phyloP scores from a whole-genome alignment of 2,329 filamentous ascomycete genomes.

The Ophiobolus disseminans region DNA sequence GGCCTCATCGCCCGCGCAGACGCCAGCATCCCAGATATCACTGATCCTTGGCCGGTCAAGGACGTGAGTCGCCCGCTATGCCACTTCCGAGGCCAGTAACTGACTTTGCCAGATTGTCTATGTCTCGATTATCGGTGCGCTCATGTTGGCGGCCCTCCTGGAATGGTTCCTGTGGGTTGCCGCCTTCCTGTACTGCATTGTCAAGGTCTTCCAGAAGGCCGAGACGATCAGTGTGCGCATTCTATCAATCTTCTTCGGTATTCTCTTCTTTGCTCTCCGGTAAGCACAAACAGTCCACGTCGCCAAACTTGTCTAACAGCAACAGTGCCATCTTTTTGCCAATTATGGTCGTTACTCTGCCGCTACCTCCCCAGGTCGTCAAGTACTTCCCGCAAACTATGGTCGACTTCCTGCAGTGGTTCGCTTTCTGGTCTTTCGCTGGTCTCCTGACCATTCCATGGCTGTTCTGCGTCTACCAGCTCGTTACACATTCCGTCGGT shows the following conservation, averaged over 20 bases:
- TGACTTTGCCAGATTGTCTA: constrained; percentile 74
- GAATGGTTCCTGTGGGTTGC: constrained; percentile 96
- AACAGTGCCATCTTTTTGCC: constrained; percentile 82
- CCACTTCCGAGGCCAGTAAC: neutral
- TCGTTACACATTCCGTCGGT: constrained; percentile 86
- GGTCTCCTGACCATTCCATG: constrained; percentile 85
- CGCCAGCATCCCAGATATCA: constrained; percentile 39
- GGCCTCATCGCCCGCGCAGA: constrained; percentile 39
- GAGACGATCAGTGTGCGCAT: constrained; percentile 84
- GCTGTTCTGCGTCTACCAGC: constrained; percentile 90
- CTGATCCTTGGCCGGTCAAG: constrained; percentile 49
- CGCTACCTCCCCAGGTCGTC: constrained; percentile 75
- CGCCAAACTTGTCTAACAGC: constrained; percentile 22
- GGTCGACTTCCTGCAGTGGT: constrained; percentile 83
- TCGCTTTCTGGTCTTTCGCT: constrained; percentile 93
- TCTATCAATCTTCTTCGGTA: constrained; percentile 76
- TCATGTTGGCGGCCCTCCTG: constrained; percentile 84
- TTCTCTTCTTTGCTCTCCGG: constrained; percentile 78
- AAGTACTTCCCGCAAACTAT: constrained; percentile 73
- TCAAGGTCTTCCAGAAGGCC: constrained; percentile 88
- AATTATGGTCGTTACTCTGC: constrained; percentile 92
- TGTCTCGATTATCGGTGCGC: constrained; percentile 76
- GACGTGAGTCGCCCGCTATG: constrained; percentile 44
- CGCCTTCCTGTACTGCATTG: constrained; percentile 90
- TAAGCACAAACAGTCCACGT: constrained; percentile 50